phyloP scores from a whole-genome alignment of 2,329 filamentous ascomycete species.

The Chaetothyriales sp. region DNA sequence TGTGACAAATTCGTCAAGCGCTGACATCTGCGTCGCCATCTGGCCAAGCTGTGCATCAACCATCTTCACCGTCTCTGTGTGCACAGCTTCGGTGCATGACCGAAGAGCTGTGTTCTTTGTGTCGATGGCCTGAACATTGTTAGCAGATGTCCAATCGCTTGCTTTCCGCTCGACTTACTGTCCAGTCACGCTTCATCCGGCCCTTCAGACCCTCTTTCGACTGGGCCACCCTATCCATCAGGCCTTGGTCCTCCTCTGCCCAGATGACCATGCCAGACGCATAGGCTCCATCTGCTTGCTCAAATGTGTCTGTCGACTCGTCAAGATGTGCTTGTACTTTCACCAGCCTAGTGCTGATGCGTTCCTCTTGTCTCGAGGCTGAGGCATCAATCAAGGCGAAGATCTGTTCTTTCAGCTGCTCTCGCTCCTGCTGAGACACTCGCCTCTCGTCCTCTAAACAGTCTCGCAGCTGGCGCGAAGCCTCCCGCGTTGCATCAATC shows the following conservation, averaged over 20 bases:
- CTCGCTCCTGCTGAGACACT: constrained; percentile 58
- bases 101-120: constrained; percentile 74
- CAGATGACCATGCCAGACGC: constrained; percentile 60
- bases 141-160: constrained; percentile 2
- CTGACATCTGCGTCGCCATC: constrained; percentile 75
- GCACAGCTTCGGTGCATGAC: constrained; percentile 68
- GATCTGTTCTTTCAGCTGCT: constrained; percentile 63
- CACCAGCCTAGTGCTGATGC: constrained; percentile 51
- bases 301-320: constrained; percentile 50
- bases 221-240: constrained; percentile 57
- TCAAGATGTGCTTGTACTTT: constrained; percentile 52
- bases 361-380: constrained; percentile 57
- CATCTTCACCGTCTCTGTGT: constrained; percentile 77
- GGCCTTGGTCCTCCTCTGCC: constrained; percentile 52
- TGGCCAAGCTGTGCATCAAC: constrained; percentile 81
- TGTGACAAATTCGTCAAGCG: constrained; percentile 79
- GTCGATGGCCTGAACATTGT: constrained; percentile 47
- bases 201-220: constrained; percentile 67
- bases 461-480: constrained; percentile 53
- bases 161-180: constrained; percentile 36
- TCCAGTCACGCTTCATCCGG: constrained; percentile 78
- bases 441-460: constrained; percentile 64
- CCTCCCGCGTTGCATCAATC: constrained; percentile 52
- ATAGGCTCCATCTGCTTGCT: constrained; percentile 53
- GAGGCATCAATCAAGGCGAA: constrained; percentile 61